A percentile compares a stretch with the other conserved stretches of the same genome.
These are phyloP conservation scores for Kokia cookei DNA, from an alignment of 441 rosid genomes.

Conservation along the genomic window DNA sequence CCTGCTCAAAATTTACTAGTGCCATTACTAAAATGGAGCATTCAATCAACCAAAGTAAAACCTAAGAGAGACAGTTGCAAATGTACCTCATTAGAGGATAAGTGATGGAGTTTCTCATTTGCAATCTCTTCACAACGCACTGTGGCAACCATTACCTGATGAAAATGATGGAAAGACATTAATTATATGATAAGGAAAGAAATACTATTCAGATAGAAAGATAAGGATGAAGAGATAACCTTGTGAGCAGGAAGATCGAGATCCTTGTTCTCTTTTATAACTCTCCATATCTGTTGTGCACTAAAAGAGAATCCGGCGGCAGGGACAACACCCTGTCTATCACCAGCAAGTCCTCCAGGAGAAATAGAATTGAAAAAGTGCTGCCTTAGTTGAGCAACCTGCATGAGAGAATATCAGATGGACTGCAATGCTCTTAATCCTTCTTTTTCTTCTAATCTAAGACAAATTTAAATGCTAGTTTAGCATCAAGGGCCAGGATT, in stretches of 20 bases:
- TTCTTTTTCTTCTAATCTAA: background rate
- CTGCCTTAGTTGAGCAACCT: constrained; percentile 77
- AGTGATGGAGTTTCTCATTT: constrained; percentile 38
- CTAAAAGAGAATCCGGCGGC: constrained; percentile 89
- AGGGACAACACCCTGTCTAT: constrained; percentile 69
- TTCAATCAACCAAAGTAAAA: constrained; percentile 5
- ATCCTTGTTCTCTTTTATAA: constrained; percentile 81
- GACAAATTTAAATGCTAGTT: background rate
- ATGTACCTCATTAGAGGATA: constrained; percentile 51
- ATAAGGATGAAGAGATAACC: constrained; percentile 27
- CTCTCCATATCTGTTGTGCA: constrained; percentile 79
- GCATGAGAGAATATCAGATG: constrained; percentile 15
- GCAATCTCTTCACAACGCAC: constrained; percentile 84
- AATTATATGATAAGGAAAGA: constrained; percentile 4
- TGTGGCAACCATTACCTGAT: constrained; percentile 86
- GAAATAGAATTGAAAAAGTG: constrained; percentile 67
- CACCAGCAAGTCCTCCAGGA: constrained; percentile 86
- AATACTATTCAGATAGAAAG: constrained; percentile 4
- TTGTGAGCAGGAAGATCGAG: constrained; percentile 85
- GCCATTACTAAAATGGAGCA: constrained; percentile 7
- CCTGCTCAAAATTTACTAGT: constrained; percentile 26
- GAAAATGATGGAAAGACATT: constrained; percentile 12
- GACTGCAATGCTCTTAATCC: background rate
- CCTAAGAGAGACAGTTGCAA: constrained; percentile 2
- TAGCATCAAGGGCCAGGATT: background rate